phyloP scores from a whole-genome alignment of 495 filamentous ascomycete species.

The Tetracladium setigerum region DNA sequence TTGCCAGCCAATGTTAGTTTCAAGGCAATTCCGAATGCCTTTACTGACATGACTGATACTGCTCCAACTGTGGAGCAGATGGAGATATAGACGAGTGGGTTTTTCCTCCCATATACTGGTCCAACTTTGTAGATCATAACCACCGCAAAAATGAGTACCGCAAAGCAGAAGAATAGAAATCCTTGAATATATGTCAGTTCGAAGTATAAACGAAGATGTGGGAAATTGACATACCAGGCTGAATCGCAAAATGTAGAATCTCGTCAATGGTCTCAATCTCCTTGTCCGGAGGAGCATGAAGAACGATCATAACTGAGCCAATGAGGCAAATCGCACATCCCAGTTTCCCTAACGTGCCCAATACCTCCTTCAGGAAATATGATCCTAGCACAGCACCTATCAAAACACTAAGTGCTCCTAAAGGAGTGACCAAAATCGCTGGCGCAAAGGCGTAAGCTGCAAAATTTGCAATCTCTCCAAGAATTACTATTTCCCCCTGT shows the following conservation, averaged over 20 bases:
- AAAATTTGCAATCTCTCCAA: slow-evolving; percentile 92
- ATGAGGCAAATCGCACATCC: slow-evolving; percentile 95
- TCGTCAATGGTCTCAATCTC: slow-evolving; percentile 81
- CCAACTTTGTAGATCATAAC: slow-evolving; percentile 96
- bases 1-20: slow-evolving; percentile 86
- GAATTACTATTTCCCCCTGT: slow-evolving; percentile 47
- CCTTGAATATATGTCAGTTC: slow-evolving; percentile 43
- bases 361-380: slow-evolving; percentile 83
- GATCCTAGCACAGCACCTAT: slow-evolving; percentile 92
- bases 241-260: slow-evolving; percentile 80
- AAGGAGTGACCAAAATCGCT: slow-evolving; percentile 90
- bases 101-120: slow-evolving; percentile 83
- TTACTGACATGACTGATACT: slow-evolving; percentile 96
- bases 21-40: slow-evolving; percentile 93
- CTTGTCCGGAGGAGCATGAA: slow-evolving; percentile 92
- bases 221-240: slow-evolving; percentile 57
- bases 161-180: slow-evolving; percentile 75
- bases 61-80: slow-evolving; percentile 97
- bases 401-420: slow-evolving; percentile 87
- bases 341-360: slow-evolving; percentile 84
- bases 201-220: not conserved
- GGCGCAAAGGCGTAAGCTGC: slow-evolving; percentile 97
- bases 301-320: slow-evolving; percentile 92
- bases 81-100: slow-evolving; percentile 89
- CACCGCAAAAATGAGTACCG: slow-evolving; percentile 71